phyloP scores from a whole-genome alignment of 345 rosid genomes.

The Heritiera fomes region DNA sequence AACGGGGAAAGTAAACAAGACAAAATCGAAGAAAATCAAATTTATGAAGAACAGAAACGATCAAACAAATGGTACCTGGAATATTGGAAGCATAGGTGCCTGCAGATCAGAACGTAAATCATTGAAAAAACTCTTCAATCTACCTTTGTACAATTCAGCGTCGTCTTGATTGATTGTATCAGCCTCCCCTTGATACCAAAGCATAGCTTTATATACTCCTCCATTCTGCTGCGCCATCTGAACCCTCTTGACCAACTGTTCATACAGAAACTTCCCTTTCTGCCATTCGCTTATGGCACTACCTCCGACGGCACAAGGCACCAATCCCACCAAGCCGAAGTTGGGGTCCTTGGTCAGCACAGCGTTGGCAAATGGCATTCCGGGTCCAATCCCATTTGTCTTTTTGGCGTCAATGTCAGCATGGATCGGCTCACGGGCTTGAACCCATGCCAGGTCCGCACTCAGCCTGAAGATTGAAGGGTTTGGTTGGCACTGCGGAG shows the following conservation, averaged over 20 bases:
- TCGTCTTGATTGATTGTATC: slow-evolving; percentile 51
- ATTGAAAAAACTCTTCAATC: slow-evolving; percentile 47
- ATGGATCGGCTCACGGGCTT: slow-evolving; percentile 76
- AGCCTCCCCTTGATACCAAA: slow-evolving; percentile 94
- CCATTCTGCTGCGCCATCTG: slow-evolving; percentile 41
- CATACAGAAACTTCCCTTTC: slow-evolving; percentile 57
- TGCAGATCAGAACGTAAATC: slow-evolving; percentile 67
- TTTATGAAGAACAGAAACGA: not conserved
- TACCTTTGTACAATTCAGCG: slow-evolving; percentile 51
- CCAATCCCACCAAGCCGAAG: slow-evolving; percentile 56
- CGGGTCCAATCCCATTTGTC: slow-evolving; percentile 78
- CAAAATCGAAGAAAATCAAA: not conserved
- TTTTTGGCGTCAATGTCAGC: slow-evolving; percentile 63
- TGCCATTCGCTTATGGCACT: slow-evolving; percentile 70
- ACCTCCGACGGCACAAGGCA: slow-evolving; percentile 87
- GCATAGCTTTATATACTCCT: slow-evolving; percentile 52
- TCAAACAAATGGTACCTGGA: slow-evolving; percentile 22
- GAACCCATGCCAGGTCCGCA: slow-evolving; percentile 58
- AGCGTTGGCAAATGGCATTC: slow-evolving; percentile 71
- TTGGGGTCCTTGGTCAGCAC: slow-evolving; percentile 30
- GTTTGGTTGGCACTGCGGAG: slow-evolving; percentile 56
- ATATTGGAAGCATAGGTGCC: slow-evolving; percentile 64
- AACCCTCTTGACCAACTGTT: slow-evolving; percentile 52
- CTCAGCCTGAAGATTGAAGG: slow-evolving; percentile 52
- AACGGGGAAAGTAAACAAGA: not conserved